These are phyloP conservation scores for Piper betle DNA, from an alignment of 164 flowering plant species.

Conservation along the genomic window DNA sequence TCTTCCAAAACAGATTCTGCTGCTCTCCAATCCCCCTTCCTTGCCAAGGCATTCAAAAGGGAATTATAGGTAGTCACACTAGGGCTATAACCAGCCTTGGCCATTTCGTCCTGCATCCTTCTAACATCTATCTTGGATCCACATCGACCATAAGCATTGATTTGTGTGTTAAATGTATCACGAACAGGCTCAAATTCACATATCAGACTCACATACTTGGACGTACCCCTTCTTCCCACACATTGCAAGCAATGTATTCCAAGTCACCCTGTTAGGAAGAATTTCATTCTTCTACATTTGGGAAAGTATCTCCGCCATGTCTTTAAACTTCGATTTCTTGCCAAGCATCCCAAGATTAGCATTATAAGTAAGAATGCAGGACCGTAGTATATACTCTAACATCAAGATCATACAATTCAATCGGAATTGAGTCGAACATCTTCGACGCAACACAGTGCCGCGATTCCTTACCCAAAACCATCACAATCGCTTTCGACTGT, in stretches of 20 bases:
- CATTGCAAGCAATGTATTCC: slow-evolving; percentile 83
- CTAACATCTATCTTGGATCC: slow-evolving; percentile 27
- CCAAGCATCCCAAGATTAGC: slow-evolving; percentile 74
- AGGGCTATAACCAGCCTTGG: slow-evolving; percentile 65
- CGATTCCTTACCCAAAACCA: slow-evolving; percentile 62
- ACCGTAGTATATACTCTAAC: slow-evolving; percentile 59
- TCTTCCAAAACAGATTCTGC: slow-evolving; percentile 62
- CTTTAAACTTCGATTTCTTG: slow-evolving; percentile 53
- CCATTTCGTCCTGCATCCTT: slow-evolving; percentile 52
- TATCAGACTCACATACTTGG: slow-evolving; percentile 43
- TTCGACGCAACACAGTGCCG: slow-evolving; percentile 48
- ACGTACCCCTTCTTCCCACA: slow-evolving; percentile 66
- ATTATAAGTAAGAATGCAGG: slow-evolving; percentile 67
- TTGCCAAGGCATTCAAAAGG: slow-evolving; percentile 64
- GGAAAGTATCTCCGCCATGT: slow-evolving; percentile 54
- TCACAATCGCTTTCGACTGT: slow-evolving; percentile 44
- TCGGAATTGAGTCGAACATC: slow-evolving; percentile 53
- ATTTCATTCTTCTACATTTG: slow-evolving; percentile 70
- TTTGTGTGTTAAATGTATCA: slow-evolving; percentile 77
- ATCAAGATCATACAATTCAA: slow-evolving; percentile 51
- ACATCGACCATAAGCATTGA: slow-evolving; percentile 77
- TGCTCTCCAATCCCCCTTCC: slow-evolving; percentile 64
- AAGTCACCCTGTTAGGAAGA: slow-evolving; percentile 66
- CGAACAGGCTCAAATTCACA: slow-evolving; percentile 93
- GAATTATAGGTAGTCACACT: slow-evolving; percentile 74